Percentiles rank a stretch among this genome's conserved stretches.
phyloP scores from a whole-genome alignment of 2,329 filamentous ascomycete species.

The Neopestalotiopsis sp. region DNA sequence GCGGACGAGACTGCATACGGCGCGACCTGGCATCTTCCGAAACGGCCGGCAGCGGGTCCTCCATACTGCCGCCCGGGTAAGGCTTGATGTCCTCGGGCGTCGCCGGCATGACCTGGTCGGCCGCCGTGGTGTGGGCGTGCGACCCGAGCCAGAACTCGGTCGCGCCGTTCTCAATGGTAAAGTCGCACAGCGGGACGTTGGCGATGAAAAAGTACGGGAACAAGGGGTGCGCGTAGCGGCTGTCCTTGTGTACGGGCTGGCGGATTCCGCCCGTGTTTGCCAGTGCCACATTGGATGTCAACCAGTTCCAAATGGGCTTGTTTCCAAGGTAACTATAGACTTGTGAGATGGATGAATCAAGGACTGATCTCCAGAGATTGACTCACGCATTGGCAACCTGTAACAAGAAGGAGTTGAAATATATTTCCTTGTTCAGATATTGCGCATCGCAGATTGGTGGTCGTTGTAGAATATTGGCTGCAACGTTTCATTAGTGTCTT shows the following conservation, averaged over 20 bases:
- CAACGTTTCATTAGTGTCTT: not conserved
- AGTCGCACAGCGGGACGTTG: conserved; percentile 43
- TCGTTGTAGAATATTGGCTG: conserved; percentile 44
- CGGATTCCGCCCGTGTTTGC: conserved; percentile 40
- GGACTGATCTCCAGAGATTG: not conserved
- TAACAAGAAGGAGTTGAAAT: conserved; percentile 46
- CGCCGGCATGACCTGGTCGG: conserved; percentile 36
- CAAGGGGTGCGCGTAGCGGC: conserved; percentile 39
- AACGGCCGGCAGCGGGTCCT: conserved; percentile 23
- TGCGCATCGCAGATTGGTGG: conserved; percentile 39
- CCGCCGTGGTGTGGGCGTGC: conserved; percentile 36
- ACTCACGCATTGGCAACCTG: conserved; percentile 44
- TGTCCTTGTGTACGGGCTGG: conserved; percentile 45
- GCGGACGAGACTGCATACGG: conserved; percentile 30
- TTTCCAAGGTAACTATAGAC: conserved; percentile 43
- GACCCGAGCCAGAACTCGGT: conserved; percentile 48
- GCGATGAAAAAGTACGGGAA: conserved; percentile 44
- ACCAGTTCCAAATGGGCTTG: conserved; percentile 44
- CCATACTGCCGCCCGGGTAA: not conserved
- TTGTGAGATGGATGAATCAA: not conserved
- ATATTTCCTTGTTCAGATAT: conserved; percentile 42
- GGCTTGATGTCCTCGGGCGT: conserved; percentile 14
- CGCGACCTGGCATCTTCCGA: conserved; percentile 24
- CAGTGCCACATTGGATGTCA: conserved; percentile 45
- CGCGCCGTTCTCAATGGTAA: conserved; percentile 38